Percentiles rank a stretch among this genome's conserved stretches.
Evolutionary conservation across 768 basidiomycete species (phyloP).

Genomic region (Leccinum incarnatum): DNA sequence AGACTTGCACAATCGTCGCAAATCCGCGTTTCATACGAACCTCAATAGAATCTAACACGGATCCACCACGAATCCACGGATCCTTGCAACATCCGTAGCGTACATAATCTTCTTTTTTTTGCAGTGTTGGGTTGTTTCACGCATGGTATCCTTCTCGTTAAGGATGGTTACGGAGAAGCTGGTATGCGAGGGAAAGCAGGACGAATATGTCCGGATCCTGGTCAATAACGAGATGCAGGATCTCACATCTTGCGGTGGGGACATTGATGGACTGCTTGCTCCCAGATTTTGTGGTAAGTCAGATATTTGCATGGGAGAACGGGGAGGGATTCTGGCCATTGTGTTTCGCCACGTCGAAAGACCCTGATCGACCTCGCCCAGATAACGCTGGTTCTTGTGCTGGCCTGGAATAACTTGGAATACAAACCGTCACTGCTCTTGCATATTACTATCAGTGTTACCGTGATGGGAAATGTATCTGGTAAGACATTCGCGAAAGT

Average conservation of each 20-base stretch:
- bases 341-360: neutral
- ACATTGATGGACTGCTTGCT: neutral
- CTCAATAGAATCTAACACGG: too few species aligned
- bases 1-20: too few species aligned
- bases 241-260: neutral
- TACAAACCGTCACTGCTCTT: neutral
- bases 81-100: too few species aligned
- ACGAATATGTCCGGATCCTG: constrained; percentile 43
- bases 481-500: neutral
- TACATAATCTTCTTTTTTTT: too few species aligned
- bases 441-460: too few species aligned
- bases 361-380: neutral
- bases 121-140: constrained; percentile 48
- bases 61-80: too few species aligned
- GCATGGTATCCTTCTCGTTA: constrained; percentile 70
- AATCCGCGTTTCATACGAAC: too few species aligned
- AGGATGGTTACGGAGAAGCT: constrained; percentile 72
- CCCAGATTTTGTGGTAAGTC: neutral
- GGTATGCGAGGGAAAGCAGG: constrained; percentile 34
- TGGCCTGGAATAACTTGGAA: neutral
- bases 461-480: neutral
- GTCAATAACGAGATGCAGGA: neutral
- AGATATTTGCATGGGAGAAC: neutral
- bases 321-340: neutral
- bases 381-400: neutral